A percentile compares a stretch with the other conserved stretches of the same genome.
Conservation (phyloP, 2,329 filamentous ascomycete species). For the Aspergillus quadrilineatus region DNA sequence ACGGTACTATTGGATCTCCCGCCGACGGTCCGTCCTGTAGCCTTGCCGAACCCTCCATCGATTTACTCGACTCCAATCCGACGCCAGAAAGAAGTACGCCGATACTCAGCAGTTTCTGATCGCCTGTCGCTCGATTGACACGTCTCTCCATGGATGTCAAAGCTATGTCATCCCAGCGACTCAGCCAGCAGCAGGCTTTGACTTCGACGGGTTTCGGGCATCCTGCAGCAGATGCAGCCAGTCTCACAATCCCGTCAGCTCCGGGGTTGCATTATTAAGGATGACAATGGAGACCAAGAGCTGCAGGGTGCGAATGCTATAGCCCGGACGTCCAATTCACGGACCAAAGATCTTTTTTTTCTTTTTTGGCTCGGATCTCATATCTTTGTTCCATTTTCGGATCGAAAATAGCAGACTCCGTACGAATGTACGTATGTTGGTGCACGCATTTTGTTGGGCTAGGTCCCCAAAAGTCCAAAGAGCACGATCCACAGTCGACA, state of each 20-base stretch:
- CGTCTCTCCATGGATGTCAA: background rate
- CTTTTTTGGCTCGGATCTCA: background rate
- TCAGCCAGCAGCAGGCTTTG: conserved; percentile 4
- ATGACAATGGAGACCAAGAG: background rate
- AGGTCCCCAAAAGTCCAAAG: background rate
- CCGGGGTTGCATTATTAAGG: conserved; percentile 13
- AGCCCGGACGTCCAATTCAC: conserved; percentile 5
- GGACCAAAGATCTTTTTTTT: conserved; percentile 7
- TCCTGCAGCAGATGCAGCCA: conserved; percentile 20
- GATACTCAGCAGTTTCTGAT: background rate
- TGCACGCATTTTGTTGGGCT: background rate
- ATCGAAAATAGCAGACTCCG: background rate
- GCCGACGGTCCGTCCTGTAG: conserved; percentile 23
- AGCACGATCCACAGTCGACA: conserved; percentile 14
- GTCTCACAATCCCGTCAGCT: conserved; percentile 15
- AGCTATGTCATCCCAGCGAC: conserved; percentile 2
- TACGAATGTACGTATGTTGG: background rate
- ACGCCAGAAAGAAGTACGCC: background rate
- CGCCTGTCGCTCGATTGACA: background rate
- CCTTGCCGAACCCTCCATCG: conserved; percentile 12
- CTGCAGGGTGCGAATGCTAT: conserved; percentile 13
- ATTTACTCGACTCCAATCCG: too few species aligned
- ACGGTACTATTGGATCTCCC: conserved; percentile 20
- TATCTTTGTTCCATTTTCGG: background rate
- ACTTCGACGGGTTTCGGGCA: conserved; percentile 15